These are phyloP conservation scores for Aspergillus glaucus DNA, from an alignment of 2,329 filamentous ascomycete genomes.

Conservation along the genomic window DNA sequence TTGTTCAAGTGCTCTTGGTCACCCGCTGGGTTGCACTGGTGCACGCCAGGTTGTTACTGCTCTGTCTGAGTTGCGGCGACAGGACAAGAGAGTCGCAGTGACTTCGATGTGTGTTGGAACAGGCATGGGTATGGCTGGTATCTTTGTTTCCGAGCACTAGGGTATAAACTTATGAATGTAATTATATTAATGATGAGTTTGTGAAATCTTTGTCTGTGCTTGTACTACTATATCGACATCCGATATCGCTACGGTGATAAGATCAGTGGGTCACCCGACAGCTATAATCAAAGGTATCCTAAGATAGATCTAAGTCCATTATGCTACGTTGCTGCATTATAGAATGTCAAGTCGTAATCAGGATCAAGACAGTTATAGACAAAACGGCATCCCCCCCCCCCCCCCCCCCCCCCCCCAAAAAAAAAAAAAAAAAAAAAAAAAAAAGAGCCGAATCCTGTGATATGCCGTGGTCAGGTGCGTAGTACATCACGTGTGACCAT, in stretches of 20 bases:
- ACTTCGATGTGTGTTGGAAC: constrained; percentile 94
- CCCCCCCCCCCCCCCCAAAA: too few species aligned
- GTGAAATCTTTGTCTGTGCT: too few species aligned
- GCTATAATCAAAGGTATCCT: too few species aligned
- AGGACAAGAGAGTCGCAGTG: constrained; percentile 70
- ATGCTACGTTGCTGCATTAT: too few species aligned
- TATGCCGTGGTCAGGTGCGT: not conserved
- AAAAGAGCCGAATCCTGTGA: not conserved
- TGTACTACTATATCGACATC: too few species aligned
- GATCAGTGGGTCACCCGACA: too few species aligned
- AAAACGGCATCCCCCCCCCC: not conserved
- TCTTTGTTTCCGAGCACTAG: constrained; percentile 81
- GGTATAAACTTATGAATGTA: not conserved
- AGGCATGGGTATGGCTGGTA: constrained; percentile 72
- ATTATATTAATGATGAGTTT: not conserved
- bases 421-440: not conserved
- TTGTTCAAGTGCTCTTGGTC: constrained; percentile 64
- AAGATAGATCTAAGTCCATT: too few species aligned
- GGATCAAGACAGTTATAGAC: not conserved
- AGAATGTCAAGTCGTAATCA: not conserved
- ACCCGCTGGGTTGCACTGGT: constrained; percentile 84
- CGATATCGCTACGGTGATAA: too few species aligned
- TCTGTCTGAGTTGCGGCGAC: constrained; percentile 77
- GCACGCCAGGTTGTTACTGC: constrained; percentile 85
- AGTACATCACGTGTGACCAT: not conserved